Base-by-base conservation (phyloP, 192 early-diverging fungal species). In the Irineochytrium annulatum region DNA sequence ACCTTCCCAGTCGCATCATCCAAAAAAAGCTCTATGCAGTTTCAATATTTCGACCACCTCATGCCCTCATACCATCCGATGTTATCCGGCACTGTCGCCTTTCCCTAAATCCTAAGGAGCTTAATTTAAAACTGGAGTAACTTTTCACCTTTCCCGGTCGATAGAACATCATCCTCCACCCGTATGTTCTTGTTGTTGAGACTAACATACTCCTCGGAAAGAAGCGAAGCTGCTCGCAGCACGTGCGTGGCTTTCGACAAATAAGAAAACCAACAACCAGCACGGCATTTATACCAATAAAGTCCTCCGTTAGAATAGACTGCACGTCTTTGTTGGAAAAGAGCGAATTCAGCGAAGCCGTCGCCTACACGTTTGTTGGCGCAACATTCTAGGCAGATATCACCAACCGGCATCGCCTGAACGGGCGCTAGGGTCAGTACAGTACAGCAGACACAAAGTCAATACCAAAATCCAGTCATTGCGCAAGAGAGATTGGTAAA, bases 161-260 rank as follows among this genome's bases (percentile, higher is more conserved):
- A 3, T 11, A 60, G 5, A 31, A 17, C 26, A 46, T 49, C 44
- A 46, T 49, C 3, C 17, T 60, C 26, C 17, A 60, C 27, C 5
- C 2, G 5, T 2, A 60, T 45, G 14, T 44, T 48, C 30, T 60
- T 60, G 45, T 60, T 60, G 43, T 60, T 49, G 6, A 60, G 29
- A 3, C 37, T 60, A 16, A 60, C 43, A 30, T 48, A 60, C 13
- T 49, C 43, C 20, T 60, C 59, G 3, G 44, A 26, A 5, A 22
- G 26, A 22, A 24, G 24, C 26, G 59, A 48, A 19, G 43, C 19
- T 2, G 59, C 17, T 6, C 59, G 59, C 11, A 60, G 59, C 5
- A 60, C 44, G 27, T 60, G 59, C 59, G 59, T 49, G 3, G 59
- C 59, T 60, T 27, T 8, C 6, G 48, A n/a, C n/a, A n/a, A n/a